Evolutionary conservation across 73 alveolate genomes (phyloP), one percentile per base, ranked within the genome.

Genomic region (Paramecium biaurelia): DNA sequence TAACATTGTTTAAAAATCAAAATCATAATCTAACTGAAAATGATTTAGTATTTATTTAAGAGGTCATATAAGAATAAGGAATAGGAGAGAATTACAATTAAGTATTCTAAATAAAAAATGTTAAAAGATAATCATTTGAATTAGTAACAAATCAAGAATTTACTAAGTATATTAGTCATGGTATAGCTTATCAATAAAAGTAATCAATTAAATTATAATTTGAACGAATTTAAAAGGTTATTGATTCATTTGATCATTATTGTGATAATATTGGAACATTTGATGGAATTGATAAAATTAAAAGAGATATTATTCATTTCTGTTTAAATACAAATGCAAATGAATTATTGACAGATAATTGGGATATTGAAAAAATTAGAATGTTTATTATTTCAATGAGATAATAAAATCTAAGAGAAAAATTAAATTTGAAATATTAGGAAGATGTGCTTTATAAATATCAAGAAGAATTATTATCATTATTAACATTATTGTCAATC

Each of bases 111-210:
- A 72, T 95, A 85, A 38, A 93, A 85, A 63, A 95, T 95, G 41
- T 82, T 47, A 21, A 93, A 92, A 35, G 86, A 70, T n/a, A 90
- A 86, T 26, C 96, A 93, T 72, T 72, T 38, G 28, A 82, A 85
- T 63, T 67, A 92, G 49, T 95, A 74, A 49, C 85, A 45, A 34
- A 95, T 93, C 1, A 92, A 15, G 18, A 49, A 24, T 93, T 58
- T 53, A 41, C 74, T 5, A 26, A 74, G 3, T 93, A 95, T 72
- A 84, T 89, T 45, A 21, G 74, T 12, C 86, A 74, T 74, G 98
- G 98, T 26, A 2, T 95, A 5, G 96, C 93, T 6, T 92, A 85
- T 70, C 47, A 93, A 76, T 85, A 85, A 18, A 95, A 93, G 76
- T 20, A 92, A 38, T 38, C 57, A 45, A 68, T 56, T 34, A 59